phyloP scores from a whole-genome alignment of 2,329 filamentous ascomycete genomes.

The Xylariaceae sp. region DNA sequence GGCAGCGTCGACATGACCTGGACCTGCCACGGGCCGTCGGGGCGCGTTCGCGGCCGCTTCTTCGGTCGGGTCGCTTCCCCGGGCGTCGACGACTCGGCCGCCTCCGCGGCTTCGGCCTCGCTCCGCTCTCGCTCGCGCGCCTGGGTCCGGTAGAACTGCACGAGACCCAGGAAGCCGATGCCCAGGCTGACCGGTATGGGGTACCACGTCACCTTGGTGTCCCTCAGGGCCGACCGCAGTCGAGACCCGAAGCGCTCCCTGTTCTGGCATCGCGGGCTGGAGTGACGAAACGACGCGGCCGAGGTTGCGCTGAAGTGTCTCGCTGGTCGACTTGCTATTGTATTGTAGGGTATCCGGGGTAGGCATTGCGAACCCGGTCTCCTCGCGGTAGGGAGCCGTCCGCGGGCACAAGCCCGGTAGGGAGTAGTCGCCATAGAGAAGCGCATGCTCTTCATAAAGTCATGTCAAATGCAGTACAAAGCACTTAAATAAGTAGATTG shows the following conservation, averaged over 20 bases:
- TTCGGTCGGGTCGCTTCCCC: conserved; percentile 37
- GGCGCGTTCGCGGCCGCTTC: conserved; percentile 58
- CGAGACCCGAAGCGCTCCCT: conserved; percentile 41
- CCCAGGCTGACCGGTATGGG: conserved; percentile 83
- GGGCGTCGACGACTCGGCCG: too few relatives aligned
- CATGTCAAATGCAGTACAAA: too few relatives aligned
- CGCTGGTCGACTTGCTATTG: conserved; percentile 11
- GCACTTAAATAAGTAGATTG: too few relatives aligned
- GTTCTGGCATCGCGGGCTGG: conserved; percentile 34
- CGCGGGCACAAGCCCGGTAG: too few relatives aligned
- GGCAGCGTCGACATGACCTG: conserved; percentile 90
- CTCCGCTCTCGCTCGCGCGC: conserved; percentile 46
- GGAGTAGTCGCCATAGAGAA: too few relatives aligned
- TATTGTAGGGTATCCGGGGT: conserved; percentile 12
- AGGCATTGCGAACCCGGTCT: conserved; percentile 10
- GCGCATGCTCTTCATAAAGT: too few relatives aligned
- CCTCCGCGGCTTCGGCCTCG: conserved; percentile 35
- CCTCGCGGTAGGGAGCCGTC: conserved; percentile 9
- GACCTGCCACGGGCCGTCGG: conserved; percentile 85
- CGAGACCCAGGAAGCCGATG: conserved; percentile 72
- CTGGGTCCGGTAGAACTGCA: conserved; percentile 75
- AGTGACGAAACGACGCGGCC: conserved; percentile 32
- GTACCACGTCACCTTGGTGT: conserved; percentile 70
- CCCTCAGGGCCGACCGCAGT: conserved; percentile 40
- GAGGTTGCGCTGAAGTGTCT: conserved; percentile 19